Conservation (phyloP, 2,329 filamentous ascomycete genomes). For the Chaetothyriales sp. region DNA sequence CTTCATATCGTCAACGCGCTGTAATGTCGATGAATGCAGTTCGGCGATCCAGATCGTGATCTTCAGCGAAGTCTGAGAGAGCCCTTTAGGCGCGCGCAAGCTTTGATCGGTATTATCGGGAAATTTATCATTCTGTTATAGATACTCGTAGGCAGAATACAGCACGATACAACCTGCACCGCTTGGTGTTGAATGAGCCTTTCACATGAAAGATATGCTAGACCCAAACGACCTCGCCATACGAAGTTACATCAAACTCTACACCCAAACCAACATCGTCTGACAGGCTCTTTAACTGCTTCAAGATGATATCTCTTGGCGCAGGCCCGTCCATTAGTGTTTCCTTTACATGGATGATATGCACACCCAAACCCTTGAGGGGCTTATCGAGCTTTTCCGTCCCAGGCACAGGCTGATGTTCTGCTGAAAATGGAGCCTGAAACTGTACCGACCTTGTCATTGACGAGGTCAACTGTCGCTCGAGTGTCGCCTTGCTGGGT, state of each 20-base stretch:
- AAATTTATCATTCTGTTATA: too few species aligned
- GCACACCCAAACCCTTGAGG: constrained; percentile 60
- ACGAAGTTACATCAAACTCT: constrained; percentile 58
- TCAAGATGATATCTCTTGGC: constrained; percentile 53
- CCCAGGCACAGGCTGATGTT: not conserved
- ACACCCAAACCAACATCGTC: constrained; percentile 56
- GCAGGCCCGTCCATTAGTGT: constrained; percentile 56
- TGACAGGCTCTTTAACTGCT: constrained; percentile 56
- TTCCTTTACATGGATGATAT: constrained; percentile 93
- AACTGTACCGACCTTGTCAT: constrained; percentile 5
- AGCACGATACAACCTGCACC: too few species aligned
- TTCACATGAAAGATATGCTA: constrained; percentile 11
- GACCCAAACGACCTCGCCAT: constrained; percentile 45
- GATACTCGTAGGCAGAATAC: too few species aligned
- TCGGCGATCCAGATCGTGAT: too few species aligned
- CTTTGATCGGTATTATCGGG: too few species aligned
- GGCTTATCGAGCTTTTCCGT: constrained; percentile 10
- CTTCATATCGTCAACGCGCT: too few species aligned
- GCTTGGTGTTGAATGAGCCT: too few species aligned
- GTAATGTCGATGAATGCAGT: too few species aligned
- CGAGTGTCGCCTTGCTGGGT: not conserved
- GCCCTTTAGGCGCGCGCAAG: too few species aligned
- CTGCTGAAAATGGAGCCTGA: constrained; percentile 1
- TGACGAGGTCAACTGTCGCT: not conserved
- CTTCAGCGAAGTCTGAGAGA: too few species aligned